Percentiles rank a stretch among this genome's conserved stretches.
Evolutionary conservation across 257 asterid genomes (phyloP).

Genomic region (Verbena officinalis): DNA sequence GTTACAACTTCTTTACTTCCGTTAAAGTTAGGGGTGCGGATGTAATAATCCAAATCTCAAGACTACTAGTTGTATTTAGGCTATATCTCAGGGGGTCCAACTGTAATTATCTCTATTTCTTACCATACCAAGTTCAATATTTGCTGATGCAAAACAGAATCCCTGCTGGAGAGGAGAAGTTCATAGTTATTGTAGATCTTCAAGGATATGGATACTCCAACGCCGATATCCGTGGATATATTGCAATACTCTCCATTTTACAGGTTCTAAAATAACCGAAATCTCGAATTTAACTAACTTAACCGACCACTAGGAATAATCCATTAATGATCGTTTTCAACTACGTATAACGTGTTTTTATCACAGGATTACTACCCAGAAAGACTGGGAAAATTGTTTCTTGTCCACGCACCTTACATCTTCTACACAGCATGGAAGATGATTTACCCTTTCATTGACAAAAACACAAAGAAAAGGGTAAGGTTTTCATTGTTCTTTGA

Average conservation of each 20-base stretch:
- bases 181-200: slow-evolving; percentile 66
- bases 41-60: too few species aligned
- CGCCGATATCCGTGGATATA: slow-evolving; percentile 56
- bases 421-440: slow-evolving; percentile 76
- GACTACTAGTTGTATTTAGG: too few species aligned
- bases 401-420: slow-evolving; percentile 64
- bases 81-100: too few species aligned
- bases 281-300: too few species aligned
- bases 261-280: slow-evolving; percentile 45
- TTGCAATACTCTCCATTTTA: slow-evolving; percentile 56
- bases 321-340: too few species aligned
- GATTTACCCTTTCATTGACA: slow-evolving; percentile 69
- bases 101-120: too few species aligned
- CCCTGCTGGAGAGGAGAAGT: slow-evolving; percentile 61
- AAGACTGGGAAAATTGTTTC: slow-evolving; percentile 60
- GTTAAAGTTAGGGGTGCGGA: too few species aligned
- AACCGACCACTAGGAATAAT: too few species aligned
- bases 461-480: background rate
- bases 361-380: slow-evolving; percentile 86
- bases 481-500: too few species aligned
- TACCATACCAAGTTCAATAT: background rate
- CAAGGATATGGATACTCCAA: slow-evolving; percentile 70
- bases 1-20: too few species aligned
- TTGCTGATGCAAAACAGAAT: slow-evolving; percentile 40
- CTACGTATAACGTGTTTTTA: too few species aligned